phyloP scores from a whole-genome alignment of 169 alveolate species.

The Plasmodium berghei region DNA sequence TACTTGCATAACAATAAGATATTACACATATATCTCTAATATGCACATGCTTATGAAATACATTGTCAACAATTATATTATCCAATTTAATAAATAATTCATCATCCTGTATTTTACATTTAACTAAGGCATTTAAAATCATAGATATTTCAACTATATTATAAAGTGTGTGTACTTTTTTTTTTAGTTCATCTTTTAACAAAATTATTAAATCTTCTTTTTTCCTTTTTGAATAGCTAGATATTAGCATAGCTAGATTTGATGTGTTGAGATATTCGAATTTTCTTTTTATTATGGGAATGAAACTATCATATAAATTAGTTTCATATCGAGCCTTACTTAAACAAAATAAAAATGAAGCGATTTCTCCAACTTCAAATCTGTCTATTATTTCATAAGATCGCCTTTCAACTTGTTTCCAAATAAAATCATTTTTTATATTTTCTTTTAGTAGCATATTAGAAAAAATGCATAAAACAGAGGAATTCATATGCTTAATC shows the following conservation, averaged over 20 bases:
- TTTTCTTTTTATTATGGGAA: slow-evolving; percentile 62
- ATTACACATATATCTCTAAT: slow-evolving; percentile 71
- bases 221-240: slow-evolving; percentile 64
- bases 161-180: slow-evolving; percentile 50
- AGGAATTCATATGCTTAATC: slow-evolving; percentile 66
- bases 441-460: slow-evolving; percentile 72
- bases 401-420: slow-evolving; percentile 66
- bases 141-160: slow-evolving; percentile 71
- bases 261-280: slow-evolving; percentile 71
- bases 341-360: slow-evolving; percentile 75
- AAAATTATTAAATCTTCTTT: slow-evolving; percentile 42
- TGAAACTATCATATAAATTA: slow-evolving; percentile 67
- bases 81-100: slow-evolving; percentile 49
- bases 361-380: slow-evolving; percentile 63
- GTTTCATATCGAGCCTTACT: slow-evolving; percentile 73
- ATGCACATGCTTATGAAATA: slow-evolving; percentile 47
- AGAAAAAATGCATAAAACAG: slow-evolving; percentile 75
- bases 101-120: slow-evolving; percentile 63
- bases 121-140: slow-evolving; percentile 71
- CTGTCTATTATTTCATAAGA: slow-evolving; percentile 68
- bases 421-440: slow-evolving; percentile 47
- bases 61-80: slow-evolving; percentile 49
- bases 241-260: slow-evolving; percentile 74
- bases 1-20: slow-evolving; percentile 53
- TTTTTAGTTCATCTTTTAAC: slow-evolving; percentile 74